Percentiles rank a stretch among this genome's conserved stretches.
Evolutionary conservation across 2,329 filamentous ascomycete species (phyloP).

Genomic region (Teratosphaeria nubilosa): DNA sequence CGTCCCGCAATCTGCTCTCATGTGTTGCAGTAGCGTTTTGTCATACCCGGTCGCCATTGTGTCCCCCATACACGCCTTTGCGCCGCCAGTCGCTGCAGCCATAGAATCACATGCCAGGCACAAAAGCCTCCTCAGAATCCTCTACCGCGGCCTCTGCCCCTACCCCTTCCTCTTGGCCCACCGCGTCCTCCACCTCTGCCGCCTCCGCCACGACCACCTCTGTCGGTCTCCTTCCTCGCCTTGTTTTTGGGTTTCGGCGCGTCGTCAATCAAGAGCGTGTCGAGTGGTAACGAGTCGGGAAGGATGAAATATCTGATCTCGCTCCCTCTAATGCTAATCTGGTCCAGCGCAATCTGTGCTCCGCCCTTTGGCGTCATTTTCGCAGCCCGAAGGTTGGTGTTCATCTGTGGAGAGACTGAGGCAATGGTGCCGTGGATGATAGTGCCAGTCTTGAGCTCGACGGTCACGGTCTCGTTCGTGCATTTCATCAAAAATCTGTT

Average conservation of each 20-base stretch:
- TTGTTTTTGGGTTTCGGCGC: slow-evolving; percentile 99
- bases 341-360: slow-evolving; percentile 78
- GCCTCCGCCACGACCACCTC: slow-evolving; percentile 35
- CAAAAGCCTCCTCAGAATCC: slow-evolving; percentile 5
- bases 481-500: slow-evolving; percentile 97
- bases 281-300: slow-evolving; percentile 86
- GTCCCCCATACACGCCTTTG: not conserved
- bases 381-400: slow-evolving; percentile 86
- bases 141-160: slow-evolving; percentile 16
- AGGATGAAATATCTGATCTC: slow-evolving; percentile 96
- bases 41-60: not conserved
- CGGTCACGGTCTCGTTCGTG: slow-evolving; percentile 94
- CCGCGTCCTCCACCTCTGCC: slow-evolving; percentile 15
- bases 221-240: slow-evolving; percentile 70
- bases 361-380: slow-evolving; percentile 92
- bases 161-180: slow-evolving; percentile 29
- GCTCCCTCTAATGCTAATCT: slow-evolving; percentile 92
- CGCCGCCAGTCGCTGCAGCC: not conserved
- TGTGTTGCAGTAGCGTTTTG: not conserved
- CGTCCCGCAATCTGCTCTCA: not conserved
- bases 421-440: slow-evolving; percentile 96
- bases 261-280: slow-evolving; percentile 93
- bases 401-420: slow-evolving; percentile 96
- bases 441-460: slow-evolving; percentile 97
- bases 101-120: not conserved